A percentile compares a stretch with the other conserved stretches of the same genome.
phyloP scores from a whole-genome alignment of 169 alveolate genomes.

The Cyclospora cayetanensis region DNA sequence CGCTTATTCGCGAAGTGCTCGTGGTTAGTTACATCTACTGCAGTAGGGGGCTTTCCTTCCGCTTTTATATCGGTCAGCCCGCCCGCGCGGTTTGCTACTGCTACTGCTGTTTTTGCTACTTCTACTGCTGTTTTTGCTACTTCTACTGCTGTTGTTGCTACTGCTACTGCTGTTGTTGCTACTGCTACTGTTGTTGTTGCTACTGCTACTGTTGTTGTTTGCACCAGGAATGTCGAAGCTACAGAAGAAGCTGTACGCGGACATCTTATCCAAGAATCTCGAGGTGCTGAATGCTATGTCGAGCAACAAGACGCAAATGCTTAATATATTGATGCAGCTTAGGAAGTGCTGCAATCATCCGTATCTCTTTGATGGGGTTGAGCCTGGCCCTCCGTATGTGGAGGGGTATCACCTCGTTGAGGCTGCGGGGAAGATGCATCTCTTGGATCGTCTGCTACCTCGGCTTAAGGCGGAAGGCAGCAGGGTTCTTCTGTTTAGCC shows the following conservation, averaged over 20 bases:
- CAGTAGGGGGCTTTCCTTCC: too few relatives aligned
- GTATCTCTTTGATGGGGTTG: slow-evolving; percentile 92
- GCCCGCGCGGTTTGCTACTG: too few relatives aligned
- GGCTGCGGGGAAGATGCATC: slow-evolving; percentile 92
- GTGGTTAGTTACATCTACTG: not conserved
- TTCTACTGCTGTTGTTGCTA: not conserved
- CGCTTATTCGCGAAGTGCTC: not conserved
- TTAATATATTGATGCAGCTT: slow-evolving; percentile 98
- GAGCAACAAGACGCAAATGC: slow-evolving; percentile 89
- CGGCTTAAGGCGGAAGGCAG: slow-evolving; percentile 93
- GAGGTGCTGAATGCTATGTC: slow-evolving; percentile 67
- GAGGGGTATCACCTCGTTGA: slow-evolving; percentile 79
- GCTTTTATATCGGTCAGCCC: too few relatives aligned
- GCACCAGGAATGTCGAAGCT: slow-evolving; percentile 76
- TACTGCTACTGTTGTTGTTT: not conserved
- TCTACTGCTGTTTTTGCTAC: too few relatives aligned
- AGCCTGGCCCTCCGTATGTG: slow-evolving; percentile 81
- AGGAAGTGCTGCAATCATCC: slow-evolving; percentile 98
- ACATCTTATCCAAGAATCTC: slow-evolving; percentile 80
- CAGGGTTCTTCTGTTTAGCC: slow-evolving; percentile 96
- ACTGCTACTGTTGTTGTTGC: not conserved
- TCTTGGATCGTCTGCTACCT: slow-evolving; percentile 92
- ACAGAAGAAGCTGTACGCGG: slow-evolving; percentile 88
- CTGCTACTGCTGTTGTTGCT: not conserved
- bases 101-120: too few relatives aligned